phyloP scores from a whole-genome alignment of 345 rosid genomes.

The Combretum micranthum region DNA sequence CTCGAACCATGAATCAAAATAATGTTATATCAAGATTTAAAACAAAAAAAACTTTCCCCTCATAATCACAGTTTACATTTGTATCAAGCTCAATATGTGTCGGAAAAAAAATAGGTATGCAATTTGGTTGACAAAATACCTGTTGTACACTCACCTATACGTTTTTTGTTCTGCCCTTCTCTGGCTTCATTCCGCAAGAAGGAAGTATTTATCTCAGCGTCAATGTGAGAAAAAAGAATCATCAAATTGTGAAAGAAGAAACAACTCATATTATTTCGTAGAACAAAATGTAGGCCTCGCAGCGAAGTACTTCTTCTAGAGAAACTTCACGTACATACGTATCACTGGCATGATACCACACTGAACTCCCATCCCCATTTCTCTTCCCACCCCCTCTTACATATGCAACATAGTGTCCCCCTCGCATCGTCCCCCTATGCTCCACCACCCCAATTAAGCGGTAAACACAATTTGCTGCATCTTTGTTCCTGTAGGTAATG shows the following conservation, averaged over 20 bases:
- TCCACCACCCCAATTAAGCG: slow-evolving; percentile 76
- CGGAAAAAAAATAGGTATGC: slow-evolving; percentile 16
- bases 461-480: slow-evolving; percentile 34
- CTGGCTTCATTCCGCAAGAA: slow-evolving; percentile 5
- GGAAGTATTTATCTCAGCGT: slow-evolving; percentile 16
- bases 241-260: slow-evolving; percentile 5
- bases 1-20: too few relatives aligned
- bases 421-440: slow-evolving; percentile 88
- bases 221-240: slow-evolving; percentile 7
- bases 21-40: too few relatives aligned
- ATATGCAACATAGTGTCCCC: slow-evolving; percentile 93
- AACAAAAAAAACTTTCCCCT: slow-evolving; percentile 14
- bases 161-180: slow-evolving; percentile 4
- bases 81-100: slow-evolving; percentile 10
- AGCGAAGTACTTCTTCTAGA: slow-evolving; percentile 63
- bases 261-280: slow-evolving; percentile 44
- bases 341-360: slow-evolving; percentile 76
- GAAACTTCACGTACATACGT: slow-evolving; percentile 60
- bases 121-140: slow-evolving; percentile 12
- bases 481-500: slow-evolving; percentile 27
- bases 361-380: slow-evolving; percentile 21
- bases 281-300: slow-evolving; percentile 91
- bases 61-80: slow-evolving; percentile 14
- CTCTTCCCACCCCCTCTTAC: slow-evolving; percentile 46
- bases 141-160: slow-evolving; percentile 30